These are phyloP conservation scores for Saprolegnia diclina DNA, from an alignment of 352 stramenopile species.

Conservation along the genomic window DNA sequence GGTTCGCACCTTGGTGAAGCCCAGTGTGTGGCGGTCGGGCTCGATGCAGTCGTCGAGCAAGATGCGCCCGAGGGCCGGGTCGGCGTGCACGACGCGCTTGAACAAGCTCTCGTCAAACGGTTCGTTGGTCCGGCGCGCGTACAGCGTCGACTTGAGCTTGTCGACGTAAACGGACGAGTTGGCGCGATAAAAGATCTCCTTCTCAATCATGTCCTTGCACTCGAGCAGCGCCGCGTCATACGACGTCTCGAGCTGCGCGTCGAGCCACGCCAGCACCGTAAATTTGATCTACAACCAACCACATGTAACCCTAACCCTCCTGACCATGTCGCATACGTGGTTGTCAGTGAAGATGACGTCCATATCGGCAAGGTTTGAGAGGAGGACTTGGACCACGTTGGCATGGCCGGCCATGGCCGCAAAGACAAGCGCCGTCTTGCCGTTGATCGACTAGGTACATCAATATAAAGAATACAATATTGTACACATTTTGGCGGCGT, in stretches of 20 bases:
- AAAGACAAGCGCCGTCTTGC: conserved; percentile 22
- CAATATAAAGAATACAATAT: not conserved
- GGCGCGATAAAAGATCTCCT: conserved; percentile 23
- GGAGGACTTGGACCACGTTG: conserved; percentile 16
- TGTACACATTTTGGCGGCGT: not conserved
- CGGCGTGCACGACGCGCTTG: not conserved
- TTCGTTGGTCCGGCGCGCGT: conserved; percentile 5
- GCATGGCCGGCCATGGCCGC: conserved; percentile 14
- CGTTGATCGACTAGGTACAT: conserved; percentile 8
- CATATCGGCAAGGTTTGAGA: conserved; percentile 20
- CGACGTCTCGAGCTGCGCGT: conserved; percentile 3
- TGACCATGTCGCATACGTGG: not conserved
- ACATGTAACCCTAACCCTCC: too few species aligned
- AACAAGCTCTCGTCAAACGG: conserved; percentile 20
- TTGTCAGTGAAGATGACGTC: conserved; percentile 16
- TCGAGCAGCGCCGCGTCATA: conserved; percentile 2
- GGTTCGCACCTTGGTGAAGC: conserved; percentile 15
- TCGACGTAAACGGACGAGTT: conserved; percentile 25
- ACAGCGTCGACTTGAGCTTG: conserved; percentile 17
- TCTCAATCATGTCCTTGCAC: conserved; percentile 20
- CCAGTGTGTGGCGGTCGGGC: conserved; percentile 20
- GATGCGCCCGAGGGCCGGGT: conserved; percentile 17
- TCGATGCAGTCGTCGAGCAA: conserved; percentile 23
- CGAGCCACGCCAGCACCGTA: conserved; percentile 2
- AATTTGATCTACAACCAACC: not conserved